Base-by-base conservation (phyloP, 768 basidiomycete genomes). In the Lactarius trivialis region DNA sequence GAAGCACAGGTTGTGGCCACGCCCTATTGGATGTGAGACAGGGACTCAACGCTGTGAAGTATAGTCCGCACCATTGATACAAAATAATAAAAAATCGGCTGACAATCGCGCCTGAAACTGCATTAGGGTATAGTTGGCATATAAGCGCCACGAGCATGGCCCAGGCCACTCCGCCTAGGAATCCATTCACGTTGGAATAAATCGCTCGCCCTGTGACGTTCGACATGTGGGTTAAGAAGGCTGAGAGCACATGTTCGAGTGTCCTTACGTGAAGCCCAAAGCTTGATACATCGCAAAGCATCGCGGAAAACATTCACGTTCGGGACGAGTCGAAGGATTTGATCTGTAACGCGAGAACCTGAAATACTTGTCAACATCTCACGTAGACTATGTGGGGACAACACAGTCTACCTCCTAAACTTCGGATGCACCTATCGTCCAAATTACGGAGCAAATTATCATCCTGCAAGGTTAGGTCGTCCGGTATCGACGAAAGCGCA, bases 61-160 rank as follows among this genome's bases (percentile, higher is more conserved):
- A 53, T 60, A 54, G 17, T 45, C 74, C 88, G 50, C 60, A 91
- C 96, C 96, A 98, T 77, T 94, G 90, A 72, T 93, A 89, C 86
- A 96, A 93, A 70, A 99, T 97, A 65, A 96, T 92, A 72, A 98
- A 99, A 77, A 99, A 98, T 68, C 94, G 83, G 77, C 93, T 94
- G 72, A 99, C 93, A 67, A 99, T 94, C 4, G 91, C 92, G 17
- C 94, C 93, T 14, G 95, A 93, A 62, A 86, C 85, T 8, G 93
- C 95, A 64, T 88, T 97, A 33, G 97, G 97, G 73, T 98, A 99
- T 58, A 99, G 76, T 71, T 99, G 97, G 76, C 97, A 99, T 81
- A 98, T 94, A 74, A 97, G 87, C 55, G 97, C 97, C n/a, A 98
- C 95, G 43, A 98, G 84, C 80, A 98, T 90, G 4, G 96, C 92